Evolutionary conservation across 108 stramenopile genomes (phyloP).

Genomic region (Parmales sp.): DNA sequence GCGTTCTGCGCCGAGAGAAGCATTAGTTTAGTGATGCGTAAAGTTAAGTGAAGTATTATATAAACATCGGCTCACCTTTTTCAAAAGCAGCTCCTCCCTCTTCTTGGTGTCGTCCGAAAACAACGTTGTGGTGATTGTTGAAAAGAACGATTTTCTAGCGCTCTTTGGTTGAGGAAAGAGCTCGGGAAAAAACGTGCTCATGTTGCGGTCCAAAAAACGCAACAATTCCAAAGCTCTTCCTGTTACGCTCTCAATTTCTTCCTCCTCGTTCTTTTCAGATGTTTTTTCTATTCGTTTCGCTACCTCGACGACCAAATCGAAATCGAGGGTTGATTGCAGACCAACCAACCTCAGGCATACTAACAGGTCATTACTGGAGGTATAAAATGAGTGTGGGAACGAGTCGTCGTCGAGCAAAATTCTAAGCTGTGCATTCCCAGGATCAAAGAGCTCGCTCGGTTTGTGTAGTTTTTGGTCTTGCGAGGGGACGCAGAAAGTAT

Average conservation of each 20-base stretch:
- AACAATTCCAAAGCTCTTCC: constrained; percentile 13
- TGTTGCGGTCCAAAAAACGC: constrained; percentile 18
- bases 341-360: constrained; percentile 13
- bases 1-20: no score
- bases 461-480: not conserved
- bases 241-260: not conserved
- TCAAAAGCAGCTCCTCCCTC: constrained; percentile 4
- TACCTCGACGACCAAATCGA: constrained; percentile 12
- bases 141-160: constrained; percentile 4
- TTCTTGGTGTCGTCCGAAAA: constrained; percentile 8
- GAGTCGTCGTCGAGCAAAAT: constrained; percentile 7
- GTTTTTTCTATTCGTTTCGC: constrained; percentile 18
- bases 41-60: no score
- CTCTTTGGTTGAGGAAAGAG: not conserved
- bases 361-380: constrained; percentile 15
- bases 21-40: no score
- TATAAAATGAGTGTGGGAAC: constrained; percentile 13
- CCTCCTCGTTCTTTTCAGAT: not conserved
- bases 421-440: constrained; percentile 11
- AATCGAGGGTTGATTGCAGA: constrained; percentile 10
- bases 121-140: not conserved
- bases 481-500: not conserved
- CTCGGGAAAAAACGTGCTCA: constrained; percentile 19
- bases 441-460: constrained; percentile 23
- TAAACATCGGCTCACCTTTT: no score